Evolutionary conservation across 2,329 filamentous ascomycete genomes (phyloP), one percentile per base, ranked within the genome.

Genomic region (Magnaporthiopsis poae): DNA sequence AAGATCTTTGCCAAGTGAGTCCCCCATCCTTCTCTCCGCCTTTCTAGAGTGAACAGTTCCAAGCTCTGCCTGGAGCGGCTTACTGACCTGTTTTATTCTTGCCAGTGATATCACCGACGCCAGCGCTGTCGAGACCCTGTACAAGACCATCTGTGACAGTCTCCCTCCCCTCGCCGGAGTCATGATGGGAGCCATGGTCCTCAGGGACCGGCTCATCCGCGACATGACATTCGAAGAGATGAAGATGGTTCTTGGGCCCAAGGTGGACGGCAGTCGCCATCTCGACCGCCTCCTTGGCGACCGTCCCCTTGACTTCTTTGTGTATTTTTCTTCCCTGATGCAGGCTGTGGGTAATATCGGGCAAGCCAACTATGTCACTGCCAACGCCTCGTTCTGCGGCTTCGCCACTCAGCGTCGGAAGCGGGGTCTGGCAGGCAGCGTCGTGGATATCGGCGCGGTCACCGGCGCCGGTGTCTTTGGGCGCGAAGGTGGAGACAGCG

Each of bases 281-380:
- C 69, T 79, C 0, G 70, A 78, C 46, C 66, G 72, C 0, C n/a
- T 74, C 0, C 77, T 78, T 64, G 8, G 52, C 5, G 64, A 73
- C 3, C 39, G 69, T 18, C 31, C 66, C 0, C 72, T 79, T 1
- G 77, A 79, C 65, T 78, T 78, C 68, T 78, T 77, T 67, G 67
- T 77, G 46, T 36, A 74, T 18, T 73, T 77, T 64, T 75, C 73
- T 0, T 78, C 76, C 0, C 25, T 71, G 2, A 59, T 69, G 1
- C 52, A 35, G 27, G 66, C 72, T 3, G 52, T 67, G 3, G 74
- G 74, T n/a, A 71, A 71, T 52, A 27, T 25, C 33, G 70, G 70
- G 25, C 80, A 83, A 69, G 67, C 73, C 3, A 79, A 77, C 68
- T 83, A 83, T 68, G 68, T 71, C 1, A 77, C 78, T 0, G 79